Evolutionary conservation across 345 rosid genomes (phyloP), one percentile per base, ranked within the genome.

Genomic region (Syzygium aromaticum): DNA sequence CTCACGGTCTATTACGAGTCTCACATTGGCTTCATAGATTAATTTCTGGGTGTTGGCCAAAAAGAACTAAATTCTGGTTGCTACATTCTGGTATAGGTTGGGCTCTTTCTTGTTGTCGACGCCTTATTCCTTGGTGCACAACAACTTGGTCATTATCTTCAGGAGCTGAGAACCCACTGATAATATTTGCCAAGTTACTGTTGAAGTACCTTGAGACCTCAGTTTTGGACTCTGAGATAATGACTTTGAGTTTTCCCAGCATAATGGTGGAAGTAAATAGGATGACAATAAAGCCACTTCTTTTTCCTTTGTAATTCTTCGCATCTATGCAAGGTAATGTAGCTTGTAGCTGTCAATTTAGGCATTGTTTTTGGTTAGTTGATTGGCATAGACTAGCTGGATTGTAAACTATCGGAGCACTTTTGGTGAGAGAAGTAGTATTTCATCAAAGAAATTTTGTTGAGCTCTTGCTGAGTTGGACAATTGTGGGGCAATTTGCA

Each of bases 81-180:
- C 85, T 30, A 16, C 30, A 49, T 77, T 80, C 23, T 19, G 63
- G 30, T 82, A 61, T 90, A 97, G 99, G 63, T 95, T 90, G 98
- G 98, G 77, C 90, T 97, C 87, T 57, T 97, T 90, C 85, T 95
- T 23, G 92, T 89, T 90, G 97, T 93, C 1, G 98, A 97, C 93
- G 98, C 97, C 88, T 93, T 96, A 89, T 92, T 91, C 90, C 86
- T 97, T 84, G 96, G 95, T 53, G 96, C 93, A 6, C 96, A 97
- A 92, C 98, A 94, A 93, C 87, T 94, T 0, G 93, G 94, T 86
- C 94, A 73, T 56, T 94, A 93, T 88, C 88, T 97, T 90, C 97
- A 95, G 86, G 95, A 93, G 64, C 91, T 96, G 86, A 91, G 96
- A 88, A 89, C 96, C 82, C 98, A 93, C 87, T 97, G 89, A 92